Conservation (phyloP, 176 grass and related monocot genomes). For the Phoenix roebelenii region DNA sequence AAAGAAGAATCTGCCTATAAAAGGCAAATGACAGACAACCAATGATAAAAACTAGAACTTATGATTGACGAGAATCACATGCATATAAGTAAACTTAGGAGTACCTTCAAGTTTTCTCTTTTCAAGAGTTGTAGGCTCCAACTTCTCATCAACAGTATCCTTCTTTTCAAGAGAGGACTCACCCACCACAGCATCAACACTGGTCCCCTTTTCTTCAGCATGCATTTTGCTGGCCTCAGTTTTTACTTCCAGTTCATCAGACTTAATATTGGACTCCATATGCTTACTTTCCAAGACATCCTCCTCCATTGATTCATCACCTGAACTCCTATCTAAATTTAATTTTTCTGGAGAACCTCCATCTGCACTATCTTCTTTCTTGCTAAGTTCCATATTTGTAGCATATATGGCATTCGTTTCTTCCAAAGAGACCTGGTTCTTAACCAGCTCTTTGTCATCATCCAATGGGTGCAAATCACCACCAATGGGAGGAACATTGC, state of each 20-base stretch:
- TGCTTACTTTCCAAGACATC: slow-evolving; percentile 73
- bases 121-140: slow-evolving; percentile 28
- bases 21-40: too few species aligned
- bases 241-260: slow-evolving; percentile 30
- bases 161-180: slow-evolving; percentile 28
- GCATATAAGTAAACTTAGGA: too few species aligned
- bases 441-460: slow-evolving; percentile 55
- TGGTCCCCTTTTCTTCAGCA: slow-evolving; percentile 34
- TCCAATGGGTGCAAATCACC: slow-evolving; percentile 47
- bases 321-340: slow-evolving; percentile 96
- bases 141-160: slow-evolving; percentile 43
- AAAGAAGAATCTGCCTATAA: too few species aligned
- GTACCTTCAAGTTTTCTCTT: slow-evolving; percentile 95
- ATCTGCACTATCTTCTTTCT: slow-evolving; percentile 40
- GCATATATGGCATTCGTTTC: slow-evolving; percentile 42
- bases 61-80: too few species aligned
- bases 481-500: slow-evolving; percentile 61
- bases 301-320: slow-evolving; percentile 98
- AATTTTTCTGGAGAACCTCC: slow-evolving; percentile 76
- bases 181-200: slow-evolving; percentile 35
- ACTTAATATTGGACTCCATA: slow-evolving; percentile 52
- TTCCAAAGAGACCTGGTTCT: slow-evolving; percentile 64
- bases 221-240: slow-evolving; percentile 37
- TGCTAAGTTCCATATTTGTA: slow-evolving; percentile 42
- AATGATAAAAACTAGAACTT: too few species aligned